phyloP scores from a whole-genome alignment of 208 protist species.

The Acanthamoeba rhysodes region DNA sequence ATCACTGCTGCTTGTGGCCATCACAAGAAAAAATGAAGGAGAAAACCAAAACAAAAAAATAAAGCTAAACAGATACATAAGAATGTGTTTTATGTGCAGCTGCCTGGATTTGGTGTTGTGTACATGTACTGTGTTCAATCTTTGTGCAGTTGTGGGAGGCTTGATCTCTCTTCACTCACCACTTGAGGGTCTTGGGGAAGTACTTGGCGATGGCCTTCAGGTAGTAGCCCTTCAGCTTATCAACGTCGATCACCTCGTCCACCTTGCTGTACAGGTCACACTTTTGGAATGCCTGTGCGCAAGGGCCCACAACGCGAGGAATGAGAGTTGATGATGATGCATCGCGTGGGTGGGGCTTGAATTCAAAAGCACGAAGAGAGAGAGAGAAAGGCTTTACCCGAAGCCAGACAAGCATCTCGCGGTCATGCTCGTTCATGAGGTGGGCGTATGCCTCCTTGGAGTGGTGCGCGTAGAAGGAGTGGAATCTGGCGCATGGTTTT shows the following conservation, averaged over 20 bases:
- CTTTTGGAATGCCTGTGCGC: conserved; percentile 79
- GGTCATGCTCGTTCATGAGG: conserved; percentile 82
- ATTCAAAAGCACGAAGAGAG: background rate
- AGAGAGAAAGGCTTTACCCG: conserved; percentile 80
- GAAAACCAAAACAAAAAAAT: too few species aligned
- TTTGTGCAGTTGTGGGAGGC: too few species aligned
- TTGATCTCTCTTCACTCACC: conserved; percentile 75
- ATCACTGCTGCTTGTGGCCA: too few species aligned
- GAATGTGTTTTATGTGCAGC: too few species aligned
- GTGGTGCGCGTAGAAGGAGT: conserved; percentile 91
- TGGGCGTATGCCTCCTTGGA: conserved; percentile 79
- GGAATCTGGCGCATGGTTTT: conserved; percentile 70
- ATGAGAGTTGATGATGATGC: background rate
- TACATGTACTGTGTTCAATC: too few species aligned
- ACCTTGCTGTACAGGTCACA: conserved; percentile 90
- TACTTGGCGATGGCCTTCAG: conserved; percentile 87
- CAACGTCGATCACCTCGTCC: conserved; percentile 78
- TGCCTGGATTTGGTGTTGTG: too few species aligned
- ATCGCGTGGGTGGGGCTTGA: background rate
- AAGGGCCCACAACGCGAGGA: background rate
- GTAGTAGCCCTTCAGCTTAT: conserved; percentile 87
- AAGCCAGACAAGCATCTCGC: conserved; percentile 85
- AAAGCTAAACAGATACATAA: too few species aligned
- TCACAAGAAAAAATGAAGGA: too few species aligned
- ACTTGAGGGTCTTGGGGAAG: conserved; percentile 82